Evolutionary conservation across 2,329 filamentous ascomycete species (phyloP).

Genomic region (Zymoseptoria tritici): DNA sequence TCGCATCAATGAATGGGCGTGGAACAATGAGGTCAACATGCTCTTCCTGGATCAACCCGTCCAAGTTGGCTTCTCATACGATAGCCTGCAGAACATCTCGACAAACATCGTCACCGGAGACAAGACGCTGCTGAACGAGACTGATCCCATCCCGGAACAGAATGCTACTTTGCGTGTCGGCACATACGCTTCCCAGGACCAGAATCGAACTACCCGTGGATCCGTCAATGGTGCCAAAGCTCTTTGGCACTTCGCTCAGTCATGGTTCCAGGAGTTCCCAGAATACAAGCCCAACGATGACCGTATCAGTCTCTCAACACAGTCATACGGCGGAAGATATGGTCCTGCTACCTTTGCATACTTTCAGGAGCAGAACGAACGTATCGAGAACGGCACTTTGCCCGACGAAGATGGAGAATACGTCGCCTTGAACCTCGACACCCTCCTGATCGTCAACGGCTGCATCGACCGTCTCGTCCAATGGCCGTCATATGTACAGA

Average conservation of each 20-base stretch:
- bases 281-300: constrained; percentile 42
- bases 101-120: constrained; percentile 22
- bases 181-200: constrained; percentile 43
- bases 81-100: constrained; percentile 32
- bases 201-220: constrained; percentile 41
- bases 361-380: constrained; percentile 51
- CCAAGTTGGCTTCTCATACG: constrained; percentile 50
- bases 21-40: constrained; percentile 51
- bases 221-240: constrained; percentile 48
- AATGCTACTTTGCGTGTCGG: constrained; percentile 49
- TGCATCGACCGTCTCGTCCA: constrained; percentile 47
- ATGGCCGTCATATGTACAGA: constrained; percentile 40
- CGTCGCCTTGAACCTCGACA: constrained; percentile 39
- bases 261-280: constrained; percentile 57
- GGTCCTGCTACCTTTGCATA: constrained; percentile 52
- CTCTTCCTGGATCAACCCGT: constrained; percentile 60
- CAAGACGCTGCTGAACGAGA: constrained; percentile 9
- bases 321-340: constrained; percentile 47
- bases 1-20: constrained; percentile 51
- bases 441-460: constrained; percentile 46
- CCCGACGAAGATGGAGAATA: constrained; percentile 39
- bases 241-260: constrained; percentile 54
- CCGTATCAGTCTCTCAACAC: constrained; percentile 16
- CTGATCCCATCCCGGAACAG: constrained; percentile 33
- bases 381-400: constrained; percentile 39